Evolutionary conservation across 495 filamentous ascomycete genomes (phyloP).

Genomic region (Thozetella sp.): DNA sequence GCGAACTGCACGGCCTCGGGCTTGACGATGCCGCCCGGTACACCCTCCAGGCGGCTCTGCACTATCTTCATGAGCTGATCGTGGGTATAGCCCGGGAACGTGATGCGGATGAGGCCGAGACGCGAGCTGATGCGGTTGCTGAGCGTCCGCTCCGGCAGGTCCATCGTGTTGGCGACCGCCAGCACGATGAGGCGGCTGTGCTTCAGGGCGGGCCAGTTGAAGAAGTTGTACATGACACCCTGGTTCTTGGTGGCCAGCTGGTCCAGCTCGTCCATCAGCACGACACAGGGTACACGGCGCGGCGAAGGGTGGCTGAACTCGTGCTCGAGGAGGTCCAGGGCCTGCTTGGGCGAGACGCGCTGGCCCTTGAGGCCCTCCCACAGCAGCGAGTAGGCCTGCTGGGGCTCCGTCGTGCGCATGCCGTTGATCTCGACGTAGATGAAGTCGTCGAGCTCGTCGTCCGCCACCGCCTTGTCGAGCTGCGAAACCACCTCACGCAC

Average conservation of each 20-base stretch:
- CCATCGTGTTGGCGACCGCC: conserved; percentile 99
- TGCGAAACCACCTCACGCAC: conserved; percentile 93
- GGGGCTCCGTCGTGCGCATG: conserved; percentile 98
- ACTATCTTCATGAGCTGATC: conserved; percentile 98
- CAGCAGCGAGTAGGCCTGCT: conserved; percentile 92
- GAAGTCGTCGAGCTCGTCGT: conserved; percentile 97
- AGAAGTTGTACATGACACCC: conserved; percentile 99
- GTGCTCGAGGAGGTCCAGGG: conserved; percentile 83
- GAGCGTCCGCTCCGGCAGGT: conserved; percentile 92
- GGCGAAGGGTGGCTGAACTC: conserved; percentile 92
- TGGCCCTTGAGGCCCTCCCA: conserved; percentile 97
- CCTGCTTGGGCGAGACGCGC: conserved; percentile 88
- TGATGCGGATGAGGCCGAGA: conserved; percentile 86
- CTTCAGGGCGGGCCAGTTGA: conserved; percentile 96
- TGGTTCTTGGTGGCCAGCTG: conserved; percentile 97
- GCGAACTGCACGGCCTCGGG: conserved; percentile 96
- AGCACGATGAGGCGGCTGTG: conserved; percentile 94
- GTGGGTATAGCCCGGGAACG: conserved; percentile 96
- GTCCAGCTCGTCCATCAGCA: conserved; percentile 98
- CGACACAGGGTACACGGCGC: conserved; percentile 90
- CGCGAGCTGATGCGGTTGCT: conserved; percentile 97
- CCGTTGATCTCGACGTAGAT: conserved; percentile 99
- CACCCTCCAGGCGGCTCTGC: conserved; percentile 80
- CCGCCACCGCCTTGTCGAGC: conserved; percentile 79
- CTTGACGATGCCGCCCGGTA: conserved; percentile 89